Conservation (phyloP, 352 stramenopile species). For the Phytopythium montanum region DNA sequence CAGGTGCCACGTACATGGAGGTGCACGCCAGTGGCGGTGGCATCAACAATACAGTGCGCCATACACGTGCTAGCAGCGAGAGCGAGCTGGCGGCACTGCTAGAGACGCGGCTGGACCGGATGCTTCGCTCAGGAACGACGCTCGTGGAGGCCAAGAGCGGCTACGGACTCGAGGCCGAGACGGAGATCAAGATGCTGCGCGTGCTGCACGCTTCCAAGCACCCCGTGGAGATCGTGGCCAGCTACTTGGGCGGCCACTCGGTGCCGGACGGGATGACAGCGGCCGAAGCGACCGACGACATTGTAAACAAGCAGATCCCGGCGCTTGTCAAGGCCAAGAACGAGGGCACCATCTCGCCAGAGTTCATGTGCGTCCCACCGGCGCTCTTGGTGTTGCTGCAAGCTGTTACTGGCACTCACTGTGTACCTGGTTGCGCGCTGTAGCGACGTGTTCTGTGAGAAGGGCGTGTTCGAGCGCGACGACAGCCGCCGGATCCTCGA, state of each 20-base stretch:
- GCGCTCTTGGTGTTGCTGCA: background rate
- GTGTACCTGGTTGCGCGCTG: background rate
- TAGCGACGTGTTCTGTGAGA: slow-evolving; percentile 83
- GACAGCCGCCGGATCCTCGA: slow-evolving; percentile 73
- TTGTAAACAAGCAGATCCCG: slow-evolving; percentile 73
- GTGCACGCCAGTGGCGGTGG: slow-evolving; percentile 70
- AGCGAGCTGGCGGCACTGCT: slow-evolving; percentile 52
- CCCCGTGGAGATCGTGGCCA: slow-evolving; percentile 75
- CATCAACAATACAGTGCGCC: slow-evolving; percentile 80
- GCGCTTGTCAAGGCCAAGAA: slow-evolving; percentile 62
- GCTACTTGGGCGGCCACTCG: slow-evolving; percentile 74
- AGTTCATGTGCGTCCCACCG: slow-evolving; percentile 56
- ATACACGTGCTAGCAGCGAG: slow-evolving; percentile 62
- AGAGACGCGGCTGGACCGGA: slow-evolving; percentile 54
- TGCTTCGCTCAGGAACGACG: slow-evolving; percentile 72
- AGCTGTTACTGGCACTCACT: background rate
- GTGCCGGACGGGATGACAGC: slow-evolving; percentile 70
- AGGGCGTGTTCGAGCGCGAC: slow-evolving; percentile 78
- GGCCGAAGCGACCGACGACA: slow-evolving; percentile 58
- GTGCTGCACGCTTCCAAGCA: slow-evolving; percentile 62
- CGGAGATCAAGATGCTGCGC: slow-evolving; percentile 85
- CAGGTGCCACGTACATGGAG: slow-evolving; percentile 84
- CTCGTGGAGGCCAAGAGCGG: slow-evolving; percentile 81
- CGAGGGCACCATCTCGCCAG: slow-evolving; percentile 64
- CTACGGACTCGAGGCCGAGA: slow-evolving; percentile 78